Evolutionary conservation across 129 eudicot genomes (phyloP), one percentile per base, ranked within the genome.

Genomic region (Pulicaria dysenterica): DNA sequence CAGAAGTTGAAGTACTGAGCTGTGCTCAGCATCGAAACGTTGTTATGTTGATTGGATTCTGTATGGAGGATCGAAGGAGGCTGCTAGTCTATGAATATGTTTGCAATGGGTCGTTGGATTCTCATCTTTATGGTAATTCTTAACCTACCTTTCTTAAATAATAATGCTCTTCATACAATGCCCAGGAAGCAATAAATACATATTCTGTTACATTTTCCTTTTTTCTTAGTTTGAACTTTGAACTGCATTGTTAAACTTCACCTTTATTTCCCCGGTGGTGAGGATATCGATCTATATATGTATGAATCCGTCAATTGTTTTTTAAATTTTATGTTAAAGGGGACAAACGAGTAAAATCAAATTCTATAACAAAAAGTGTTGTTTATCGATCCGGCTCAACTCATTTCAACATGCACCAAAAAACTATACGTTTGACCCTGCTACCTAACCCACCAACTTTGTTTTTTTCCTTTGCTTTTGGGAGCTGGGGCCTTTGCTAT

Each of bases 21-120:
- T 94, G 98, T 69, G 98, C 98, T 46, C 98, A 94, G 76, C 98
- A 94, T 77, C 84, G 98, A 4, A 94, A 94, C 70, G 98, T 94
- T 66, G 98, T 94, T 60, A 90, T 87, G 91, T 64, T 94, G 79
- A 94, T 94, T 60, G 98, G 98, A n/a, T 94, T 87, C 59, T 94
- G 98, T 77, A 90, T 90, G 63, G 96, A 94, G 80, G 95, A 90
- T 70, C 86, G 90, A 31, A 74, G 96, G 75, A 86, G 98, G 85
- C 69, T 94, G 70, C 78, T 94, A 48, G 98, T 93, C 39, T 93
- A 93, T 61, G 98, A 93, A 62, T 89, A 90, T 24, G 90, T 94
- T 13, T 94, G 98, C 90, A 85, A 87, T 40, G 96, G 98, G 56
- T 94, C 98, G 7, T 72, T 94, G 42, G 98, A 94, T 77, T 81